Conservation (phyloP, 495 filamentous ascomycete genomes). For the Parmelia sp. region DNA sequence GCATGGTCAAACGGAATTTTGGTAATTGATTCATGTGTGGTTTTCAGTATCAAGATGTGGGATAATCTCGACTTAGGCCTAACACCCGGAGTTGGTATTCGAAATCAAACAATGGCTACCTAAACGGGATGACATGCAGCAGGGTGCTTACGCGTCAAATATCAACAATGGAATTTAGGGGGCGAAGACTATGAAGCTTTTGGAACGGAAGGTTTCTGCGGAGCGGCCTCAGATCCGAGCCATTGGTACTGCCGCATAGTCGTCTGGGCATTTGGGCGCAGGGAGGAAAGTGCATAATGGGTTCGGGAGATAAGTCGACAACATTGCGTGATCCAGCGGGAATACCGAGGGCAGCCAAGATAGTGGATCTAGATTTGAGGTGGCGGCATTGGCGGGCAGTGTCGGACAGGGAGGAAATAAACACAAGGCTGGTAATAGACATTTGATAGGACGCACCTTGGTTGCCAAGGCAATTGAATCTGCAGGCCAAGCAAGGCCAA, state of each 20-base stretch:
- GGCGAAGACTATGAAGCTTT: neutral
- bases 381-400: neutral
- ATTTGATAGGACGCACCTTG: neutral
- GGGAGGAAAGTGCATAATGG: neutral
- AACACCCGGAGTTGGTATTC: neutral
- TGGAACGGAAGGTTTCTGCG: neutral
- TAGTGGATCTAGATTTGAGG: neutral
- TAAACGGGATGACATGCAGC: neutral
- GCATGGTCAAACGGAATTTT: neutral
- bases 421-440: neutral
- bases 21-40: no score
- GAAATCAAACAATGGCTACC: neutral
- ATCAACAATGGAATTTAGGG: neutral
- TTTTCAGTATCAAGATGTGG: no score
- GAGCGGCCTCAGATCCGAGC: neutral
- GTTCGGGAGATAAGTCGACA: neutral
- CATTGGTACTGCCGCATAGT: neutral
- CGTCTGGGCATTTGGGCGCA: neutral
- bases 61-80: neutral
- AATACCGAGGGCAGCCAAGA: no score
- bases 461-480: neutral
- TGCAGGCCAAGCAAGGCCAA: constrained; percentile 2
- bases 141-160: neutral
- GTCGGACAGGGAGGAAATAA: neutral
- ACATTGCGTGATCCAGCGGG: neutral